Conservation (phyloP, 2,329 filamentous ascomycete species). For the Sclerotinia spermophila region DNA sequence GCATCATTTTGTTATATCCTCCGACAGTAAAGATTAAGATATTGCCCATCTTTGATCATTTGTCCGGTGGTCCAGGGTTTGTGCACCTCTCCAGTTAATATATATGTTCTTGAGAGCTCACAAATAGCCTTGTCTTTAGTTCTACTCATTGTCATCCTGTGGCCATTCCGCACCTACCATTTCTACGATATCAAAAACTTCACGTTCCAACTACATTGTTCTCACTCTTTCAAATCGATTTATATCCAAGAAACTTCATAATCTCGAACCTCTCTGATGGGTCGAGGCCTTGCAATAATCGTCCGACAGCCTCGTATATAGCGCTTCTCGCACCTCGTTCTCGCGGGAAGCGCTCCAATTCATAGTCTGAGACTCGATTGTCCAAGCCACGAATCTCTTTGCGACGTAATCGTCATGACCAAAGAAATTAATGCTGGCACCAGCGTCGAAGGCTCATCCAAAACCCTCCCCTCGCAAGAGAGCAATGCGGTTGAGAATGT, state of each 20-base stretch:
- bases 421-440: conserved; percentile 33
- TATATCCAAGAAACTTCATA: not conserved
- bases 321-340: conserved; percentile 36
- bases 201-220: not conserved
- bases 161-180: not conserved
- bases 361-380: conserved; percentile 14
- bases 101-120: not conserved
- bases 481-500: conserved; percentile 22
- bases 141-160: conserved; percentile 16
- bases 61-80: not conserved
- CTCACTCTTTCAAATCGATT: not conserved
- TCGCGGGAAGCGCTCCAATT: conserved; percentile 36
- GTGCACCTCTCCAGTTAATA: not conserved
- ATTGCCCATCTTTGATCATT: not conserved
- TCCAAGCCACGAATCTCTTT: conserved; percentile 8
- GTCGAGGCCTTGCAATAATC: conserved; percentile 28
- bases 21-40: not conserved
- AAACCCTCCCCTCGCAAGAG: conserved; percentile 22
- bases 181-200: not conserved
- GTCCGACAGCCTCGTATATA: conserved; percentile 35
- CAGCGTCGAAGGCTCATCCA: conserved; percentile 29
- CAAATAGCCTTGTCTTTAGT: conserved; percentile 12
- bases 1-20: not conserved
- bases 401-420: conserved; percentile 28
- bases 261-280: conserved; percentile 32